Conservation (phyloP, 495 filamentous ascomycete species). For the Hypoxylon subgilvum region DNA sequence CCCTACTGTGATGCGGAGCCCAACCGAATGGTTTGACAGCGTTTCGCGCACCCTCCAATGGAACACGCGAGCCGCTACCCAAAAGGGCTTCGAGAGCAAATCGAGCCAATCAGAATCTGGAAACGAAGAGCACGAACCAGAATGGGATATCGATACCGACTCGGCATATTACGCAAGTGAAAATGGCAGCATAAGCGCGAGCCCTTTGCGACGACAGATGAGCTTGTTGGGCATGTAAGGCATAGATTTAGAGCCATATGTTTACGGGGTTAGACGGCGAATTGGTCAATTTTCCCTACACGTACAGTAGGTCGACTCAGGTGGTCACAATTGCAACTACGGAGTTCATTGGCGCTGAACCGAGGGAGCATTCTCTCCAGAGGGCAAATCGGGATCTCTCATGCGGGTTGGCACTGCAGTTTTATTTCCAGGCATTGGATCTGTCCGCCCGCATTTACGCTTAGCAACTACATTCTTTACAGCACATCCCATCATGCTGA, state of each 20-base stretch:
- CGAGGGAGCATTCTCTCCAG: background rate
- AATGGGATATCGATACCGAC: slow-evolving; percentile 89
- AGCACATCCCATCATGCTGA: slow-evolving; percentile 23
- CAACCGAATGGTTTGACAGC: slow-evolving; percentile 92
- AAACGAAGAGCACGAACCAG: slow-evolving; percentile 58
- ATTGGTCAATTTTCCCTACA: slow-evolving; percentile 15
- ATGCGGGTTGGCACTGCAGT: slow-evolving; percentile 3
- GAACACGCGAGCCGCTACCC: slow-evolving; percentile 85
- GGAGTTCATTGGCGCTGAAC: slow-evolving; percentile 28
- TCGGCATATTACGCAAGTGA: slow-evolving; percentile 69
- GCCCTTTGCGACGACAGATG: slow-evolving; percentile 72
- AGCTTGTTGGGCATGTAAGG: slow-evolving; percentile 61
- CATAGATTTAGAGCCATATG: slow-evolving; percentile 35
- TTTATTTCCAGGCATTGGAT: slow-evolving; percentile 18
- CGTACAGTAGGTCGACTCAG: slow-evolving; percentile 9
- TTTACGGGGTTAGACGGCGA: slow-evolving; percentile 25
- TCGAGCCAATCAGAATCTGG: slow-evolving; percentile 43
- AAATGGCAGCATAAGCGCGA: slow-evolving; percentile 63
- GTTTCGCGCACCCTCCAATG: slow-evolving; percentile 88
- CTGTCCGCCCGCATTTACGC: too few relatives aligned
- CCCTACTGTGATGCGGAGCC: slow-evolving; percentile 83
- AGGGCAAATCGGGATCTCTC: slow-evolving; percentile 11
- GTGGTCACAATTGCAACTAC: slow-evolving; percentile 22
- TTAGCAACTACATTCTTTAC: slow-evolving; percentile 11
- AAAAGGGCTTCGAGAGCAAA: slow-evolving; percentile 74